A percentile compares a stretch with the other conserved stretches of the same genome.
Evolutionary conservation across 306 rosid genomes (phyloP).

Genomic region (Pachyrhizus erosus): DNA sequence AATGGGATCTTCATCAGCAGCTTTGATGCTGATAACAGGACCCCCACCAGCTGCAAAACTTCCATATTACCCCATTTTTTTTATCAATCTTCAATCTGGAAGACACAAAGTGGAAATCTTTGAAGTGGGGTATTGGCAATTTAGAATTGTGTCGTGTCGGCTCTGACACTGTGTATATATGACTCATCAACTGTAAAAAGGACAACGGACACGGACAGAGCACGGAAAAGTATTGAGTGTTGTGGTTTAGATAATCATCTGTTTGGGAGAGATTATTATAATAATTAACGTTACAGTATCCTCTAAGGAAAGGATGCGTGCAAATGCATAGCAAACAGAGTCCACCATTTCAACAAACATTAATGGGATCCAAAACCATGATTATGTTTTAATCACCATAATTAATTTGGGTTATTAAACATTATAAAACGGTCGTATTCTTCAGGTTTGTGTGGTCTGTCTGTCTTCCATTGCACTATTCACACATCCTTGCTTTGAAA

Average conservation of each 20-base stretch:
- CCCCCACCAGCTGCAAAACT: constrained; percentile 49
- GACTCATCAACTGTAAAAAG: constrained; percentile 60
- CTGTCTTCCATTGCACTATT: constrained; percentile 16
- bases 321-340: constrained; percentile 41
- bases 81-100: too few relatives aligned
- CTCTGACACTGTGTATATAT: constrained; percentile 46
- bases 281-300: constrained; percentile 40
- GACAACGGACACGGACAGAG: constrained; percentile 36
- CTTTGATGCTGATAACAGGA: constrained; percentile 34
- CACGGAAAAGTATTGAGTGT: constrained; percentile 38
- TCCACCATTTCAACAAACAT: constrained; percentile 46
- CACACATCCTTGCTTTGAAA: background rate
- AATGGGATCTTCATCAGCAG: constrained; percentile 52
- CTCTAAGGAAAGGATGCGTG: constrained; percentile 52
- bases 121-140: constrained; percentile 51
- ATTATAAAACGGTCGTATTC: constrained; percentile 45
- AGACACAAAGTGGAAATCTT: constrained; percentile 30
- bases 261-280: constrained; percentile 10
- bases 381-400: constrained; percentile 39
- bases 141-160: constrained; percentile 47
- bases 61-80: constrained; percentile 60
- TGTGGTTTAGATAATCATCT: constrained; percentile 21
- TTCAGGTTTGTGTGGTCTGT: constrained; percentile 39
- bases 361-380: constrained; percentile 34
- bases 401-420: constrained; percentile 13